phyloP scores from a whole-genome alignment of 148 eudicot genomes.

The Agrostemma githago region DNA sequence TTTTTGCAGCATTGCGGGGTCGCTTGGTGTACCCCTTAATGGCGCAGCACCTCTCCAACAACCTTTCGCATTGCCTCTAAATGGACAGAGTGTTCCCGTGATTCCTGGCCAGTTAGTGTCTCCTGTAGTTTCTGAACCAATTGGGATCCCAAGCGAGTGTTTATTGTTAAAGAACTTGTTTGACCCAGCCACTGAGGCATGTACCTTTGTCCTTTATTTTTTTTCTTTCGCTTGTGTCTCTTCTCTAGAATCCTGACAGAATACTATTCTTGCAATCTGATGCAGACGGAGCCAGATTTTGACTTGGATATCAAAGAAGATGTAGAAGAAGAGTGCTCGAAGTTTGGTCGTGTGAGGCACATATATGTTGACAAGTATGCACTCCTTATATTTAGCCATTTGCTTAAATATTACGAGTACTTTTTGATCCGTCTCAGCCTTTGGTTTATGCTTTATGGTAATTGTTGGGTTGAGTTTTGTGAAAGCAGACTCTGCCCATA shows the following conservation, averaged over 20 bases:
- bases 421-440: background rate
- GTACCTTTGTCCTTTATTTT: slow-evolving; percentile 14
- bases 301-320: slow-evolving; percentile 86
- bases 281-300: slow-evolving; percentile 83
- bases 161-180: slow-evolving; percentile 86
- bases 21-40: slow-evolving; percentile 64
- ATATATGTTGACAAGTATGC: slow-evolving; percentile 75
- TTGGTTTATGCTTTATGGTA: background rate
- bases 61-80: slow-evolving; percentile 43
- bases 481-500: background rate
- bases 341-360: slow-evolving; percentile 67
- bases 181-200: slow-evolving; percentile 90
- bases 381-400: background rate
- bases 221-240: background rate
- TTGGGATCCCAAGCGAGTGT: slow-evolving; percentile 88
- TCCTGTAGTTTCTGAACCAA: slow-evolving; percentile 54
- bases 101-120: slow-evolving; percentile 53
- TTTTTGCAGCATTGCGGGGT: slow-evolving; percentile 53
- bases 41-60: slow-evolving; percentile 62
- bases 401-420: background rate
- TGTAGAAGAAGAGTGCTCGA: slow-evolving; percentile 78
- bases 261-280: slow-evolving; percentile 10
- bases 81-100: slow-evolving; percentile 42
- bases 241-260: background rate
- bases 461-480: background rate